Evolutionary conservation across 176 grass and related monocot species (phyloP).

Genomic region (Ensete glaucum): DNA sequence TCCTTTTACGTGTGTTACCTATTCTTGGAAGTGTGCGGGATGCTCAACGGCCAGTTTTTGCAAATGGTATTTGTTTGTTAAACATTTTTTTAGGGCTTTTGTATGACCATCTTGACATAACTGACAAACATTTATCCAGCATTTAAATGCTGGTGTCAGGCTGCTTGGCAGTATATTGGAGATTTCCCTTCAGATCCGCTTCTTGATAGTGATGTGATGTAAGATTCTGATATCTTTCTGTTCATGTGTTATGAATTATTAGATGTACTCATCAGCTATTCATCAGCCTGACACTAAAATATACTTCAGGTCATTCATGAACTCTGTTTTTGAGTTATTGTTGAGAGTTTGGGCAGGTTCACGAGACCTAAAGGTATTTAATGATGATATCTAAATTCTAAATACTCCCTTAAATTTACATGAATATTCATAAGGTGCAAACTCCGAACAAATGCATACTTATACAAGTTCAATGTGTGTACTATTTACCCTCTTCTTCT

Average conservation of each 20-base stretch:
- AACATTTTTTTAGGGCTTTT: neutral
- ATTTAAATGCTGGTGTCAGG: conserved; percentile 97
- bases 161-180: conserved; percentile 75
- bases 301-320: conserved; percentile 87
- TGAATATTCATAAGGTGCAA: neutral
- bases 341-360: conserved; percentile 85
- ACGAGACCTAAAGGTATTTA: conserved; percentile 68
- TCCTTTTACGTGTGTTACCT: conserved; percentile 91
- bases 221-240: conserved; percentile 28
- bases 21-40: conserved; percentile 88
- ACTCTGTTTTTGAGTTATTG: conserved; percentile 93
- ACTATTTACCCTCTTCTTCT: no score
- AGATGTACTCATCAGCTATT: conserved; percentile 11
- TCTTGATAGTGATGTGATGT: conserved; percentile 92
- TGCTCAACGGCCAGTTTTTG: conserved; percentile 74
- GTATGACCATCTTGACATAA: neutral
- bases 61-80: conserved; percentile 60
- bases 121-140: conserved; percentile 26
- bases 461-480: neutral
- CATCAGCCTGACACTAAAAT: conserved; percentile 17
- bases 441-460: no score
- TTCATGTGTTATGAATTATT: neutral
- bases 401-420: neutral
- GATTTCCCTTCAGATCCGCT: conserved; percentile 54
- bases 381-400: neutral